Percentiles rank a stretch among this genome's conserved stretches.
phyloP scores from a whole-genome alignment of 306 rosid species.

The Quercus rubra region DNA sequence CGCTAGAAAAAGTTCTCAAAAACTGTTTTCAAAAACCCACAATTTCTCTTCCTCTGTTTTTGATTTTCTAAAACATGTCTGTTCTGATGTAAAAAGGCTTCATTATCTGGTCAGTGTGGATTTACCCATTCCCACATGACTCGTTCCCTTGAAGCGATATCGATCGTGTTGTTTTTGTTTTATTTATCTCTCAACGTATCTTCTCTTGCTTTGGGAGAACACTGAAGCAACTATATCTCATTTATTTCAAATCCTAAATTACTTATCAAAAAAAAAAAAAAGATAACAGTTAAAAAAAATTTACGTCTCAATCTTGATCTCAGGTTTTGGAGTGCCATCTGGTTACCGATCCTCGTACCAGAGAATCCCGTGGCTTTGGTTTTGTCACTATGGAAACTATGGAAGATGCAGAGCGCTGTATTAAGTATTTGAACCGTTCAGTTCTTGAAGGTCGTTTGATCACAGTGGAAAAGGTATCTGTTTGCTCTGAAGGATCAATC shows the following conservation, averaged over 20 bases:
- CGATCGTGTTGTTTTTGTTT: slow-evolving; percentile 45
- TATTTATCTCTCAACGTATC: slow-evolving; percentile 11
- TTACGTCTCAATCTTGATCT: slow-evolving; percentile 17
- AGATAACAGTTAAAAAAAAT: background rate
- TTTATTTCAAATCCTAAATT: too few relatives aligned
- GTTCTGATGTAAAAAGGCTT: slow-evolving; percentile 32
- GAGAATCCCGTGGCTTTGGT: slow-evolving; percentile 47
- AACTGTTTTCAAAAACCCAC: background rate
- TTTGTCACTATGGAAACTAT: slow-evolving; percentile 52
- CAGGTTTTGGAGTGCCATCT: slow-evolving; percentile 46
- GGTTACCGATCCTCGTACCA: slow-evolving; percentile 38
- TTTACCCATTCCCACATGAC: slow-evolving; percentile 60
- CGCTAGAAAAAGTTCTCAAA: background rate
- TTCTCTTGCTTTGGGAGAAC: slow-evolving; percentile 21
- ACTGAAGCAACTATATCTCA: slow-evolving; percentile 47
- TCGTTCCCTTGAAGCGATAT: slow-evolving; percentile 99
- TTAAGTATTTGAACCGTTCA: slow-evolving; percentile 38
- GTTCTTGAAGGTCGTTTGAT: slow-evolving; percentile 47
- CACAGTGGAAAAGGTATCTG: slow-evolving; percentile 49
- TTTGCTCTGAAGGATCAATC: slow-evolving; percentile 15
- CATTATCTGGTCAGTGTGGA: slow-evolving; percentile 91
- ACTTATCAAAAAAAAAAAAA: too few relatives aligned
- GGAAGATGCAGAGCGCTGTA: slow-evolving; percentile 44
- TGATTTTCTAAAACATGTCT: background rate
- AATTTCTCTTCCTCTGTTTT: background rate